A percentile compares a stretch with the other conserved stretches of the same genome.
Conservation (phyloP, 116 monocot genomes). For the Posidonia oceanica region DNA sequence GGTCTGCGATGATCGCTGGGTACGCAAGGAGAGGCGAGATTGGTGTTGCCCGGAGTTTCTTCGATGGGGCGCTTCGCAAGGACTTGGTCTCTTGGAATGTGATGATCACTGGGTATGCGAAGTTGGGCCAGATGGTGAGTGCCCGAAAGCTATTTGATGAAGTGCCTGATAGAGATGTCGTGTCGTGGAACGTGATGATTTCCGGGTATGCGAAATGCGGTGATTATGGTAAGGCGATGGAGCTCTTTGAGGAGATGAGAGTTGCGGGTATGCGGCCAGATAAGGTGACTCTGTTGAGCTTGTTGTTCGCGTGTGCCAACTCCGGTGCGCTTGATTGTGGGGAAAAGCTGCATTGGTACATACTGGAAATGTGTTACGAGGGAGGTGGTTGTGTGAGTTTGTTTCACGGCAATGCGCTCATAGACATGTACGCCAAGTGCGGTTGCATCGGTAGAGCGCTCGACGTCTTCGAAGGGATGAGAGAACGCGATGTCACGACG, state of each 20-base stretch:
- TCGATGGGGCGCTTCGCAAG: conserved; percentile 44
- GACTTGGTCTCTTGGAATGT: conserved; percentile 83
- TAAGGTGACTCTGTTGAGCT: conserved; percentile 60
- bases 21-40: conserved; percentile 17
- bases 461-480: conserved; percentile 56
- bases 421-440: conserved; percentile 93
- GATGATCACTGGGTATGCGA: conserved; percentile 80
- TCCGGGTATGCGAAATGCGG: conserved; percentile 54
- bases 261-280: conserved; percentile 40
- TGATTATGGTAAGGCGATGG: conserved; percentile 29
- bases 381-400: conserved; percentile 9
- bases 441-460: conserved; percentile 47
- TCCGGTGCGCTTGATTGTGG: conserved; percentile 52
- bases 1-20: conserved; percentile 34
- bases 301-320: conserved; percentile 57
- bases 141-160: conserved; percentile 60
- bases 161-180: conserved; percentile 43
- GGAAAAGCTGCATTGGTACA: conserved; percentile 28
- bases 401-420: conserved; percentile 53
- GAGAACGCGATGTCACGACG: conserved; percentile 50
- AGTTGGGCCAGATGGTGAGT: conserved; percentile 38
- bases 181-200: conserved; percentile 84
- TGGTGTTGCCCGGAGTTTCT: conserved; percentile 20
- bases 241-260: conserved; percentile 66
- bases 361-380: conserved; percentile 22